Evolutionary conservation across 192 early-diverging fungal species (phyloP), one percentile per base, ranked within the genome.

Genomic region (Allomyces javanicus): DNA sequence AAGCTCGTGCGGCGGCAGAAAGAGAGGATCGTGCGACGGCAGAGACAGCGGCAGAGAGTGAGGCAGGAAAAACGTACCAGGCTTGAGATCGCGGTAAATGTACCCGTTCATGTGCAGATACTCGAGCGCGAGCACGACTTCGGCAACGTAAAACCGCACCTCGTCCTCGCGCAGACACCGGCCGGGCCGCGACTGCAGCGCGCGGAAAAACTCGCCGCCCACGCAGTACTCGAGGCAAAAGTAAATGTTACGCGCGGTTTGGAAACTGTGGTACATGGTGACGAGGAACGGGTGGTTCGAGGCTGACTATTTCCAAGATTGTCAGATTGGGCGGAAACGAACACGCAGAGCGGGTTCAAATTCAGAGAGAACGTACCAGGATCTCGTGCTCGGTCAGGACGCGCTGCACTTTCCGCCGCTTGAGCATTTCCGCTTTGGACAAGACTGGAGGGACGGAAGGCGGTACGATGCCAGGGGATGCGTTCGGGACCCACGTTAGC

Each of bases 81-180:
- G 96, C 72, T 99, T 99, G 61, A 99, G 80, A 74, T 99, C 96
- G 27, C 96, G 78, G 77, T 99, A 99, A 65, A 99, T 94, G 68
- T 92, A 94, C 3, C 94, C 96, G 74, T 90, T 89, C 25, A 94
- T 78, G 72, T 99, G 96, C 65, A 99, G 76, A 69, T 95, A 99
- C 77, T 97, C 94, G 24, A 99, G 78, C 6, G 94, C 94, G 22
- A 85, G 85, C 62, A 92, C 85, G 1, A 99, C 94, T 72, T 99
- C 96, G 61, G 96, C 94, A 0, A 93, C 94, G 74, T 99, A 99
- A 69, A 99, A 97, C 73, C 86, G 83, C 27, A 93, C 96, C 67
- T 88, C 91, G 63, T 89, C 83, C 71, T 99, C 94, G 62, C 77
- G 73, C 22, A 99, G 73, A 67, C 89, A 89, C 73, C 94, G 95